These are phyloP conservation scores for Mycosarcoma maydis DNA, from an alignment of 1,284 basidiomycete genomes.

Conservation along the genomic window DNA sequence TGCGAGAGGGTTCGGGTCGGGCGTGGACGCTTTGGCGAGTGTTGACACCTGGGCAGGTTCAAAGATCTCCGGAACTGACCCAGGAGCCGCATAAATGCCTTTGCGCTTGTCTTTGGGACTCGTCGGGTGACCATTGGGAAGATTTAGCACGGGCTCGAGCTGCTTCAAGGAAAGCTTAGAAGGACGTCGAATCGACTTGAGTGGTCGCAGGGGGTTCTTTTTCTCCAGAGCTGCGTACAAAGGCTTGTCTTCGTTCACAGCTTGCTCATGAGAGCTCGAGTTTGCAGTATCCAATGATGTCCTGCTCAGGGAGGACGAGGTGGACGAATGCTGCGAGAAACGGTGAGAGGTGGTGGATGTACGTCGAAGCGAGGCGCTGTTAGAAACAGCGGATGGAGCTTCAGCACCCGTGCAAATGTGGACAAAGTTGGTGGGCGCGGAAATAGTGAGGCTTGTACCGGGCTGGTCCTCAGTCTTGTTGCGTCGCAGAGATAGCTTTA, in stretches of 20 bases:
- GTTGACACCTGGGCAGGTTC: slow-evolving; percentile 3
- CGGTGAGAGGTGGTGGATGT: slow-evolving; percentile 3
- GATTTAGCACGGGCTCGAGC: neutral
- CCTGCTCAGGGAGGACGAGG: slow-evolving; percentile 3
- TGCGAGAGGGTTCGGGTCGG: slow-evolving; percentile 4
- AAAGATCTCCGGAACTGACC: slow-evolving; percentile 9
- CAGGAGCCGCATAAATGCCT: slow-evolving; percentile 22
- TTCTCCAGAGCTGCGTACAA: slow-evolving; percentile 1
- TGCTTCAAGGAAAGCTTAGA: slow-evolving; percentile 6
- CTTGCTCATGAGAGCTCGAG: neutral
- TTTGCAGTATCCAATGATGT: neutral
- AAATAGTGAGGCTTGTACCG: slow-evolving; percentile 7
- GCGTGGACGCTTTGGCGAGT: neutral
- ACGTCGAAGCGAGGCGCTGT: slow-evolving; percentile 2
- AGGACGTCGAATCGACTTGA: slow-evolving; percentile 31
- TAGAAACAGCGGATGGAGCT: neutral
- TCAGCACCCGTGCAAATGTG: slow-evolving; percentile 25
- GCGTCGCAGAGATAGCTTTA: slow-evolving; percentile 21
- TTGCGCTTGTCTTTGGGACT: slow-evolving; percentile 37
- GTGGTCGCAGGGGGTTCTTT: slow-evolving; percentile 22
- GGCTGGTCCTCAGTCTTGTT: slow-evolving; percentile 17
- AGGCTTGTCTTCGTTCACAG: slow-evolving; percentile 6
- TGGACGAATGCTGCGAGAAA: slow-evolving; percentile 11
- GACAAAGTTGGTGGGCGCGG: slow-evolving; percentile 30
- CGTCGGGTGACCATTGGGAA: slow-evolving; percentile 1